These are phyloP conservation scores for Apiotrichum porosum DNA, from an alignment of 1,284 basidiomycete genomes.

Conservation along the genomic window DNA sequence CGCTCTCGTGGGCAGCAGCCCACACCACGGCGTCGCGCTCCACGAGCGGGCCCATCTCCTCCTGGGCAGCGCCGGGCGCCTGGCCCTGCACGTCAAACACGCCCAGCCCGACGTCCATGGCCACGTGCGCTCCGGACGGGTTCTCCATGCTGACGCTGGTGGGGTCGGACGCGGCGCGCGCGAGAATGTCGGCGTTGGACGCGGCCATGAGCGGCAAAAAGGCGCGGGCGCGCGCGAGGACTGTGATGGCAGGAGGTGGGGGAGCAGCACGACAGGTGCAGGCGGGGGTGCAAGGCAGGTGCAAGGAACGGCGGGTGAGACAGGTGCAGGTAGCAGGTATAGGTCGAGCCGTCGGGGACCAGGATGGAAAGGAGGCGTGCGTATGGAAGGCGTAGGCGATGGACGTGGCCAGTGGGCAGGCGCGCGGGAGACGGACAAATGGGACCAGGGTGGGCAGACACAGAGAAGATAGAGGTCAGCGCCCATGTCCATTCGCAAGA, in stretches of 20 bases:
- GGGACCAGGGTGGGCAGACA: background rate
- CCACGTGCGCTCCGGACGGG: background rate
- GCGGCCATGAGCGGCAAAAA: constrained; percentile 37
- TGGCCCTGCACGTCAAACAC: constrained; percentile 36
- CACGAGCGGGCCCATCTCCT: constrained; percentile 23
- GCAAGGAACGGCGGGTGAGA: too few relatives aligned
- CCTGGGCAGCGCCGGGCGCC: background rate
- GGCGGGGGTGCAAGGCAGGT: too few relatives aligned
- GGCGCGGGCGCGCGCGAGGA: constrained; percentile 30
- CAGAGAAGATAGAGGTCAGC: too few relatives aligned
- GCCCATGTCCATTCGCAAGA: too few relatives aligned
- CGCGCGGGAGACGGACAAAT: too few relatives aligned
- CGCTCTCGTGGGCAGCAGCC: background rate
- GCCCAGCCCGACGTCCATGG: constrained; percentile 37
- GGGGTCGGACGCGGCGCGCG: constrained; percentile 21
- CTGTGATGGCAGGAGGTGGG: constrained; percentile 11
- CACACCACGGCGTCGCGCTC: constrained; percentile 12
- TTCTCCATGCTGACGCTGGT: constrained; percentile 27
- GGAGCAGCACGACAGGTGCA: background rate
- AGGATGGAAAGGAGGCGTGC: too few relatives aligned
- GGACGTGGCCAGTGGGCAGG: background rate
- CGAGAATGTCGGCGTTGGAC: constrained; percentile 31
- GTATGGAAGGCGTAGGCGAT: too few relatives aligned
- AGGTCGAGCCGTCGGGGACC: too few relatives aligned
- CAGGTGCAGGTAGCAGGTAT: too few relatives aligned